Evolutionary conservation across 805 yeast genomes (phyloP), one percentile per base, ranked within the genome.

Genomic region (Zygotorulaspora chibaensis): DNA sequence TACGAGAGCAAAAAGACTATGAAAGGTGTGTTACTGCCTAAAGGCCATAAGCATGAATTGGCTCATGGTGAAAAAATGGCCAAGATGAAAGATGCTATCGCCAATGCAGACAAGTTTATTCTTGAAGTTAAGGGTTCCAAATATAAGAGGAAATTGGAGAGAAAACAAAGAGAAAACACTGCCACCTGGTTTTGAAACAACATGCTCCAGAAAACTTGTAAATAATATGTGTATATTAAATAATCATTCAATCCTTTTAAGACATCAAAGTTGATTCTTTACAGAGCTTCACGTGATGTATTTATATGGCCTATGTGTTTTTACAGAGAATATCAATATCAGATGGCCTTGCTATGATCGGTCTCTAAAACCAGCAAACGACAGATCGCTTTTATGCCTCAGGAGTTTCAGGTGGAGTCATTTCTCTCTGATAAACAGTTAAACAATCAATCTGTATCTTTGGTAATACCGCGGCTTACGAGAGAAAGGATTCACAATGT

Each of bases 41-140:
- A 87, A 77, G 86, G 88, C 36, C 84, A 81, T 55, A 83, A 82
- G 68, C 79, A 88, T 76, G 95, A 89, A 66, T 76, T 88, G 63
- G 76, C 75, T 36, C 73, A 74, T 48, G 79, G 72, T 10, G 79
- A 68, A 17, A 82, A 87, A 65, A 70, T 77, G 65, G 71, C 71
- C 50, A 77, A 74, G 57, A 81, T 86, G 65, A 71, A 70, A 28
- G 81, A 78, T 40, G 96, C 93, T 26, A 65, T 87, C 56, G 77
- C 68, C 37, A 72, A 75, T 50, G 81, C 78, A 47, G 96, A 89
- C 66, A 76, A 80, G 43, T 75, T 77, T 52, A 80, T 88, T 51
- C 58, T 79, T 41, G 80, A 76, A 50, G 82, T 77, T 52, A 81
- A 87, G 68, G 84, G 84, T 55, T 61, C 69, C 42, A 77, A 70